Base-by-base conservation (phyloP, 805 yeast species). In the Blastobotrys muscicola region DNA sequence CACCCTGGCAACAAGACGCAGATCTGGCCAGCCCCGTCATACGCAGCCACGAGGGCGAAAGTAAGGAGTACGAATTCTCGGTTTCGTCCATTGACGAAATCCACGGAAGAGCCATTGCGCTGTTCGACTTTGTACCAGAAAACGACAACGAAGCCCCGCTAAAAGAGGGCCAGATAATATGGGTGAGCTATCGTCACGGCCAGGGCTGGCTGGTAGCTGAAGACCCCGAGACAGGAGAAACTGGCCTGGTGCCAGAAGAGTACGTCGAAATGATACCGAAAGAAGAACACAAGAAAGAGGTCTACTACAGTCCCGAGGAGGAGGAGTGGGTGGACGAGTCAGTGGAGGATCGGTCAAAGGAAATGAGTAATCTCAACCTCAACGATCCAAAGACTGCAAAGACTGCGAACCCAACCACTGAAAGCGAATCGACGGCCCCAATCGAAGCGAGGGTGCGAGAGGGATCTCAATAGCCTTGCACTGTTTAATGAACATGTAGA, bases 161-260 rank as follows among this genome's bases (percentile, higher is more conserved):
- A 29, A 64, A 57, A 10, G 94, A 82, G 54, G 95, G 95, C 31
- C 97, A 92, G 62, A 61, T 76, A 10, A 76, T 92, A 2, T 81
- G 87, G 75, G 82, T 92, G 29, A 78, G 82, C 46, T 90, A 89
- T 61, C 76, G 94, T 45, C 95, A 90, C 60, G 97, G 97, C 20
- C 97, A 90, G 60, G 99, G 99, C 6, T 92, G 98, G 99, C 72
- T 92, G 2, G 97, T 92, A 41, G 97, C 97, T 0, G 72, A 72
- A 47, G 87, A 86, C 55, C 81, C 85, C 1, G 69, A 57, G 23
- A 72, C 82, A 2, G 86, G 85, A 1, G 82, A 80, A 49, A 84
- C 94, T 9, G 98, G 98, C 1, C 73, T 92, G 41, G 94, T 92
- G 4, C 98, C 98, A 1, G 95, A 89, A 56, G 96, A 85, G 55